phyloP scores from a whole-genome alignment of 345 rosid genomes.

The Clausena lansium region DNA sequence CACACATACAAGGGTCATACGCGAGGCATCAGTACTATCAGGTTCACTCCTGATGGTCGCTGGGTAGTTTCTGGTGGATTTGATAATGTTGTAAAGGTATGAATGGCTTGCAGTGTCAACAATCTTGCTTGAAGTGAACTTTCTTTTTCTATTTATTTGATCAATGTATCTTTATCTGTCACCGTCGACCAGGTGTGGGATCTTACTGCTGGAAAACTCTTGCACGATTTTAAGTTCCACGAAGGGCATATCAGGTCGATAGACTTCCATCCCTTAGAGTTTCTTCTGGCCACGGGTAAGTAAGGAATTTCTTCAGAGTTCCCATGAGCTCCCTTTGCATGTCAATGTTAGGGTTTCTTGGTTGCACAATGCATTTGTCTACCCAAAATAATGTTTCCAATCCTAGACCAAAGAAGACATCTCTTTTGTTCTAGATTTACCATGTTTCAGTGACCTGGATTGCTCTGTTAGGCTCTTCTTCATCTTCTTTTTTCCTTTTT shows the following conservation, averaged over 20 bases:
- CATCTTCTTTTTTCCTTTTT: background rate
- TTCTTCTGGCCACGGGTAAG: slow-evolving; percentile 93
- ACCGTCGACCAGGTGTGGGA: slow-evolving; percentile 64
- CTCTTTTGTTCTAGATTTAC: background rate
- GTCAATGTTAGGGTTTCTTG: background rate
- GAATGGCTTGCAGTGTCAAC: slow-evolving; percentile 9
- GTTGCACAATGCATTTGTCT: background rate
- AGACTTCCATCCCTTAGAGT: slow-evolving; percentile 96
- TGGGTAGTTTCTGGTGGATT: slow-evolving; percentile 99
- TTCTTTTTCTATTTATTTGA: background rate
- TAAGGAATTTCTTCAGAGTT: slow-evolving; percentile 9
- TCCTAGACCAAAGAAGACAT: background rate
- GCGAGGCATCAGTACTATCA: slow-evolving; percentile 71
- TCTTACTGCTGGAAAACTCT: slow-evolving; percentile 96
- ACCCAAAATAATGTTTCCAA: background rate
- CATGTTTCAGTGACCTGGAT: background rate
- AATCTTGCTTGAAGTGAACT: background rate
- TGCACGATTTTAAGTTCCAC: slow-evolving; percentile 92
- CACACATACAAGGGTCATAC: slow-evolving; percentile 95
- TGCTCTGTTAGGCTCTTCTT: background rate
- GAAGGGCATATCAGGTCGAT: slow-evolving; percentile 81
- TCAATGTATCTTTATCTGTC: slow-evolving; percentile 7
- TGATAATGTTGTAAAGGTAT: slow-evolving; percentile 91
- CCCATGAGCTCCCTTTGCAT: background rate
- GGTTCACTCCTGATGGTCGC: slow-evolving; percentile 97